These are phyloP conservation scores for Proliferodiscus dingleyae DNA, from an alignment of 2,329 filamentous ascomycete genomes.

Conservation along the genomic window DNA sequence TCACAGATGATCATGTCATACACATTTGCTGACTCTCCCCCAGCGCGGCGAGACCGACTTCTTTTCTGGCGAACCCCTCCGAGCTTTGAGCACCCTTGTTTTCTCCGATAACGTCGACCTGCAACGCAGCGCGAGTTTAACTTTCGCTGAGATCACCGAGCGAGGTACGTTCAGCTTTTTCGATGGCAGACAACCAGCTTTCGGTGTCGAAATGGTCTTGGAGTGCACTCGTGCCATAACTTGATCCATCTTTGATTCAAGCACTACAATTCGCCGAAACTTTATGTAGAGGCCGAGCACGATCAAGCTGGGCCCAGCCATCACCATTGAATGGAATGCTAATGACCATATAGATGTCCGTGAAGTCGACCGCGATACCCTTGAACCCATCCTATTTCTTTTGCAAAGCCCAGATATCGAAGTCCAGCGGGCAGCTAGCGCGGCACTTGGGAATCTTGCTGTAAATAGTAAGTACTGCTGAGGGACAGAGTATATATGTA, in stretches of 20 bases:
- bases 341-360: conserved; percentile 68
- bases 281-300: not conserved
- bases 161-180: conserved; percentile 61
- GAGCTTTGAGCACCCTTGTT: conserved; percentile 89
- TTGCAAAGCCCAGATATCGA: conserved; percentile 95
- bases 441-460: conserved; percentile 89
- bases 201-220: conserved; percentile 2
- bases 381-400: conserved; percentile 92
- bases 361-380: conserved; percentile 89
- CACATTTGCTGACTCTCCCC: conserved; percentile 17
- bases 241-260: not conserved
- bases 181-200: not conserved
- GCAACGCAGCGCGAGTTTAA: conserved; percentile 93
- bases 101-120: conserved; percentile 99
- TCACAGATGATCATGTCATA: not conserved
- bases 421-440: conserved; percentile 93
- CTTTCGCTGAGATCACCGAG: conserved; percentile 98
- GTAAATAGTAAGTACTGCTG: conserved; percentile 73
- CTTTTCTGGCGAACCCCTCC: conserved; percentile 91
- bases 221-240: not conserved
- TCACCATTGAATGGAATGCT: conserved; percentile 8
- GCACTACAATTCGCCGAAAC: not conserved
- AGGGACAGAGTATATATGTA: not conserved
- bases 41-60: conserved; percentile 93
- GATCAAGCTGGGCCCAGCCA: not conserved